Evolutionary conservation across 2,329 filamentous ascomycete species (phyloP).

Genomic region (Cladobotryum protrusum): DNA sequence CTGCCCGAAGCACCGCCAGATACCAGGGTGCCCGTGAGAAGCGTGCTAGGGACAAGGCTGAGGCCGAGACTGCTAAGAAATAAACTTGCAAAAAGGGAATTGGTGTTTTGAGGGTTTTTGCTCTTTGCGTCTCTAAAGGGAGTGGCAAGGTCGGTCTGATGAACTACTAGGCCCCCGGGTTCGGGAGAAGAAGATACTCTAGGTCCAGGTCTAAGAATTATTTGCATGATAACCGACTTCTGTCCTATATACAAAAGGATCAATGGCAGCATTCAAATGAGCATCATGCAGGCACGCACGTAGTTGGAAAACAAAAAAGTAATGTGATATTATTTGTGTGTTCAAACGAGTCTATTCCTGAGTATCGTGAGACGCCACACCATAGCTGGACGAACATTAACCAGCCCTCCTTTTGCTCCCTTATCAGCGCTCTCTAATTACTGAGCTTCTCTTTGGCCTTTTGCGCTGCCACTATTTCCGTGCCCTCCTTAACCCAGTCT

Average conservation of each 20-base stretch:
- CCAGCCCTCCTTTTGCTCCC: not conserved
- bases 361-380: not conserved
- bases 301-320: conserved; percentile 1
- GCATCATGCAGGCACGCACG: conserved; percentile 2
- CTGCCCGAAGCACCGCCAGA: conserved; percentile 76
- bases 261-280: conserved; percentile 22
- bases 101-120: conserved; percentile 38
- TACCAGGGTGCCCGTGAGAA: conserved; percentile 83
- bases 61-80: conserved; percentile 82
- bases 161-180: conserved; percentile 27
- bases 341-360: not conserved
- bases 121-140: conserved; percentile 34
- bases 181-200: conserved; percentile 33
- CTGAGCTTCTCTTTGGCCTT: conserved; percentile 12
- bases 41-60: conserved; percentile 81
- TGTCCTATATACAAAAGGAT: conserved; percentile 22
- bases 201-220: conserved; percentile 37
- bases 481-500: conserved; percentile 45
- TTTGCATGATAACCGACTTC: conserved; percentile 35
- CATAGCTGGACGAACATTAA: not conserved
- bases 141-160: conserved; percentile 34
- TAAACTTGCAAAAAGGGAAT: conserved; percentile 45
- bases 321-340: conserved; percentile 9
- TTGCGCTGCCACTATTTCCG: conserved; percentile 33
- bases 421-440: not conserved